Evolutionary conservation across 2,329 filamentous ascomycete species (phyloP), one percentile per base, ranked within the genome.

Genomic region (Exophiala bonariae): DNA sequence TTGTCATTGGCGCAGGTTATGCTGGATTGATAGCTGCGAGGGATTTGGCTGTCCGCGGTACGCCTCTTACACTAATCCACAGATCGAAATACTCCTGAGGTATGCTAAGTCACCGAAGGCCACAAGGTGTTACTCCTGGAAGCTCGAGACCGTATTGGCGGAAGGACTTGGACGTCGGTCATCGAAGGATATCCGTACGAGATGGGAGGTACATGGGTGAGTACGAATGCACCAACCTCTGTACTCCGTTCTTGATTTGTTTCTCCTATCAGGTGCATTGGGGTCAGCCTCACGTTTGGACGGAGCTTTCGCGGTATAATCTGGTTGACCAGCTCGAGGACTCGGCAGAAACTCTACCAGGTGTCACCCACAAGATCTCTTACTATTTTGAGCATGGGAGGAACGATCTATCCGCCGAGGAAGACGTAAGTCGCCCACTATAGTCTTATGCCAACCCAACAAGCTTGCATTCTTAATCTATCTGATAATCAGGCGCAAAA

Each of bases 141-240:
- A 59, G 73, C 66, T 1, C 66, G 74, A 10, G 72, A 78, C 52
- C 63, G 74, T 0, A 71, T 77, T 36, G 74, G 74, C 13, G 74
- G 74, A 1, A 67, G 74, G 0, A 71, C 73, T 2, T 77, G 70
- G 68, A 69, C 68, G 0, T 67, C 70, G 11, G 66, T 73, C 23
- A 70, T 73, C 6, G 64, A 61, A 0, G 71, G 70, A 0, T 70
- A 75, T 9, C 65, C 65, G 0, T 75, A 67, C 40, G 75, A 77
- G 36, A 70, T 77, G 67, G 74, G 75, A 0, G 75, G 75, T 0
- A 75, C 73, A 0, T 78, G 73, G 72, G 65, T n/a, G n/a, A n/a
- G n/a, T n/a, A n/a, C n/a, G n/a, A n/a, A n/a, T n/a, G n/a, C n/a
- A n/a, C n/a, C n/a, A n/a, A n/a, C n/a, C n/a, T n/a, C n/a, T n/a